phyloP scores from a whole-genome alignment of 2,329 filamentous ascomycete species.

The Monosporascus ibericus region DNA sequence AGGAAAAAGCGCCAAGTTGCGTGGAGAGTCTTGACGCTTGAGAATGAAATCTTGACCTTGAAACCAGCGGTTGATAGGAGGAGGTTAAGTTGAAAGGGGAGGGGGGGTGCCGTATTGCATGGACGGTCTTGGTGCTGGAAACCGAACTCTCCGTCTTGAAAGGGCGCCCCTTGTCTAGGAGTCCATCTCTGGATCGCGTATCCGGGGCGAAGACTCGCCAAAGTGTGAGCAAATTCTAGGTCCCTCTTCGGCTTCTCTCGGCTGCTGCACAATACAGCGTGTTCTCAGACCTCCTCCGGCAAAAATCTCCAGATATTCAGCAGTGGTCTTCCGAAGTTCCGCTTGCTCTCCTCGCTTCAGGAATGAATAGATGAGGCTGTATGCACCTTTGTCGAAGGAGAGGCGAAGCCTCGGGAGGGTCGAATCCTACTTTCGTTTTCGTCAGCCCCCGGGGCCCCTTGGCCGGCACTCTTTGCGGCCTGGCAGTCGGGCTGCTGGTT shows the following conservation, averaged over 20 bases:
- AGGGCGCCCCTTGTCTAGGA: conserved; percentile 5
- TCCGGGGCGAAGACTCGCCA: background rate
- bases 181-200: conserved; percentile 4
- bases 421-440: too few species aligned
- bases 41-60: too few species aligned
- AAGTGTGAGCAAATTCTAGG: conserved; percentile 30
- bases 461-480: too few species aligned
- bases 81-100: too few species aligned
- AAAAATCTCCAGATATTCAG: conserved; percentile 94
- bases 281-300: conserved; percentile 91
- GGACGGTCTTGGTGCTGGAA: conserved; percentile 37
- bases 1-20: too few species aligned
- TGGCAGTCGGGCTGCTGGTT: too few species aligned
- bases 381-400: conserved; percentile 88
- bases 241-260: conserved; percentile 22
- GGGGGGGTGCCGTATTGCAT: conserved; percentile 27
- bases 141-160: conserved; percentile 39
- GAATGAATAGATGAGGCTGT: conserved; percentile 93
- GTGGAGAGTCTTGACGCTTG: too few species aligned
- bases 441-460: too few species aligned
- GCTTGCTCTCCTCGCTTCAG: conserved; percentile 79
- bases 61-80: too few species aligned
- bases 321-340: conserved; percentile 75
- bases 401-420: too few species aligned
- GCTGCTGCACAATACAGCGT: conserved; percentile 77